A percentile compares a stretch with the other conserved stretches of the same genome.
Evolutionary conservation across 2,329 filamentous ascomycete genomes (phyloP).

Genomic region (Aspergillus cejpii): DNA sequence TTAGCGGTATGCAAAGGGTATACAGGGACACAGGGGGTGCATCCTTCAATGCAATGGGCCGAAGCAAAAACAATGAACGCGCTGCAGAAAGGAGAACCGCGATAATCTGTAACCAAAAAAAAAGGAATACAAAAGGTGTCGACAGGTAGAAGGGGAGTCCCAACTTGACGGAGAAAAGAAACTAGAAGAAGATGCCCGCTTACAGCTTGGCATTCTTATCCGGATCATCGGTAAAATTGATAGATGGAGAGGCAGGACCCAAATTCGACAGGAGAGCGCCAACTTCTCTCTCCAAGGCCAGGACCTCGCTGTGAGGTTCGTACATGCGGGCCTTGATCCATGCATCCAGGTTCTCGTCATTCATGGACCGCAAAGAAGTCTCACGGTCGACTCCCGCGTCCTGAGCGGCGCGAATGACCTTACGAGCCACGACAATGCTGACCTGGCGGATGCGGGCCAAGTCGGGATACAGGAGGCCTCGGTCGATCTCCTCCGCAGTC

Average conservation of each 20-base stretch:
- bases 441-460: conserved; percentile 90
- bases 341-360: conserved; percentile 39
- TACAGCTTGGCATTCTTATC: conserved; percentile 33
- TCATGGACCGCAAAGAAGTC: conserved; percentile 39
- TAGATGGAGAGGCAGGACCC: conserved; percentile 19
- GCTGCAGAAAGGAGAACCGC: conserved; percentile 3
- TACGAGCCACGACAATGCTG: conserved; percentile 74
- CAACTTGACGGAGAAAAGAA: background rate
- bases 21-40: conserved; percentile 16
- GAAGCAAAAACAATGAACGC: conserved; percentile 14
- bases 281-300: conserved; percentile 43
- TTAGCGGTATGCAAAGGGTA: conserved; percentile 15
- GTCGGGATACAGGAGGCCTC: conserved; percentile 82
- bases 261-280: conserved; percentile 38
- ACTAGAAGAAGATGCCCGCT: conserved; percentile 12
- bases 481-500: conserved; percentile 70
- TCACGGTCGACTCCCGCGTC: conserved; percentile 62
- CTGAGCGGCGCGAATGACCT: conserved; percentile 89
- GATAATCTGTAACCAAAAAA: background rate
- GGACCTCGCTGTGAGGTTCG: conserved; percentile 44
- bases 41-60: conserved; percentile 14
- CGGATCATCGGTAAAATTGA: conserved; percentile 24
- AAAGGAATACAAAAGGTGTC: background rate
- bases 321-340: conserved; percentile 48
- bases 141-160: background rate